Percentiles rank a stretch among this genome's conserved stretches.
Conservation (phyloP, 306 rosid genomes). For the Cucumis melo region DNA sequence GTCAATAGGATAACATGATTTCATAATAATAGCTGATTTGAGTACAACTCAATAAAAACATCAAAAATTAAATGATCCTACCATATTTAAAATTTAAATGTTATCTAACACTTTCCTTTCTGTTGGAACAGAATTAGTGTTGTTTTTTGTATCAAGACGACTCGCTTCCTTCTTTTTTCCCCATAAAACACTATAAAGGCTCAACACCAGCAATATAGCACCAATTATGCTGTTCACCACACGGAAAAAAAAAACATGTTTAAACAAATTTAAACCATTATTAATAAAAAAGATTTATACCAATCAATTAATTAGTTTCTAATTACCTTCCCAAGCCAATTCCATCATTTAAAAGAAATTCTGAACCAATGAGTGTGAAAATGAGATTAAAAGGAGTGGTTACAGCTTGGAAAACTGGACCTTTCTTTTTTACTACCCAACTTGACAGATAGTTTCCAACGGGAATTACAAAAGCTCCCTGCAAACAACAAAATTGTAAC, state of each 20-base stretch:
- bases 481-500: background rate
- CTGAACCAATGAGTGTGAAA: conserved; percentile 2
- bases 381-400: conserved; percentile 1
- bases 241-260: background rate
- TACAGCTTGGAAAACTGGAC: conserved; percentile 11
- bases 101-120: background rate
- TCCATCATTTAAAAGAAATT: background rate
- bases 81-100: background rate
- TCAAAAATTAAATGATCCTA: no score
- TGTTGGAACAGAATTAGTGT: background rate
- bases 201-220: conserved; percentile 35
- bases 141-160: background rate
- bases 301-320: background rate
- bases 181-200: conserved; percentile 67
- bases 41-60: no score
- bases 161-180: conserved; percentile 53
- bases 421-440: background rate
- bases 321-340: conserved; percentile 3
- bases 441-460: background rate
- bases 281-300: background rate
- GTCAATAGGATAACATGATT: no score
- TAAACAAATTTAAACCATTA: background rate
- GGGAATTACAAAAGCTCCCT: background rate
- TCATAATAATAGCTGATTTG: no score
- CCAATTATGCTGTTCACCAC: conserved; percentile 35